Conservation (phyloP, 2,329 filamentous ascomycete species). For the Epichloe uncinata region DNA sequence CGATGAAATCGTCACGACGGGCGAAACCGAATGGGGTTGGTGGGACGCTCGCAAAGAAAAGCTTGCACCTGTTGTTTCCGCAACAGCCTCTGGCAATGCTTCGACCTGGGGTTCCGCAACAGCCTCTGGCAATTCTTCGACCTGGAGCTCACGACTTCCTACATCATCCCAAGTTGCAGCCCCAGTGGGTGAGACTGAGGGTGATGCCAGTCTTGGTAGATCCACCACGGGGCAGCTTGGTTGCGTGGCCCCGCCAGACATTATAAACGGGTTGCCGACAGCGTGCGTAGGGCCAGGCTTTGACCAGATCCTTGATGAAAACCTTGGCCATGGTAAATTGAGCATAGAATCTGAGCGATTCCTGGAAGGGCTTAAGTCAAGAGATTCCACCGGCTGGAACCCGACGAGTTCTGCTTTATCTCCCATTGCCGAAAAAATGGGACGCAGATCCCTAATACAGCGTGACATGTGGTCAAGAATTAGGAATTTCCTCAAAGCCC, state of each 20-base stretch:
- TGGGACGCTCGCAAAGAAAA: slow-evolving; percentile 8
- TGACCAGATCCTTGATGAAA: slow-evolving; percentile 3
- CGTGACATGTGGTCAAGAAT: slow-evolving; percentile 4
- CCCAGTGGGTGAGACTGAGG: neutral
- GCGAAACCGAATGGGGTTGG: slow-evolving; percentile 15
- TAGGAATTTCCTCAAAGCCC: neutral
- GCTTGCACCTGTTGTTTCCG: neutral
- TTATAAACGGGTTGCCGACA: neutral
- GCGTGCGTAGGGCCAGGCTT: slow-evolving; percentile 4
- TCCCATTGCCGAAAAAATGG: neutral
- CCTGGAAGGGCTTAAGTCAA: slow-evolving; percentile 1
- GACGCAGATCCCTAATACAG: slow-evolving; percentile 2
- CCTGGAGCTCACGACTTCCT: neutral
- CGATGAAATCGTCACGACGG: slow-evolving; percentile 10
- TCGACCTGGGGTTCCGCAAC: no score
- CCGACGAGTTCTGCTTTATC: neutral
- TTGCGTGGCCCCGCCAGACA: neutral
- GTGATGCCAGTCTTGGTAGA: no score
- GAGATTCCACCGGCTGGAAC: neutral
- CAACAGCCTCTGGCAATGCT: neutral
- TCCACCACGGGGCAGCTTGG: neutral
- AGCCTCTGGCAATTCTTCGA: neutral
- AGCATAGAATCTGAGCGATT: slow-evolving; percentile 8
- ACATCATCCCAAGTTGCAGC: neutral
- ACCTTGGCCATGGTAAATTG: slow-evolving; percentile 1